Conservation (phyloP, 164 flowering plant species). For the Magnolia kwangsiensis region DNA sequence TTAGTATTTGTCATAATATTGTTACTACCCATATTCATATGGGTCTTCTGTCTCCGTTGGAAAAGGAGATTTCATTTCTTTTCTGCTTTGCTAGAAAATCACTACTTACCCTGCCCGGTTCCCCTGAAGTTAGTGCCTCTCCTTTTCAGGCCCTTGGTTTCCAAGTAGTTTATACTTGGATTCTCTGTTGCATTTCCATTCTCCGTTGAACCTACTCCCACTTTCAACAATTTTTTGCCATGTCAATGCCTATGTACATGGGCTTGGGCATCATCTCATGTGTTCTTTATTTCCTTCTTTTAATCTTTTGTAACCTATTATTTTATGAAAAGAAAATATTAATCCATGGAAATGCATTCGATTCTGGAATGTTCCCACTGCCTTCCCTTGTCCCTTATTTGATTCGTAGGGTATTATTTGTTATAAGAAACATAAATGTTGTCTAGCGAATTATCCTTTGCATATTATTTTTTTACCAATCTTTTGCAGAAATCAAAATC, state of each 20-base stretch:
- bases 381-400: too few relatives aligned
- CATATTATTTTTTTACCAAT: slow-evolving; percentile 8
- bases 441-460: neutral
- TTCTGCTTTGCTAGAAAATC: too few relatives aligned
- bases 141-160: too few relatives aligned
- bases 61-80: too few relatives aligned
- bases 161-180: too few relatives aligned
- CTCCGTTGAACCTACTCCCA: neutral
- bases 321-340: neutral
- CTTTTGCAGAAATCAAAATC: slow-evolving; percentile 47
- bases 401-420: too few relatives aligned
- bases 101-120: too few relatives aligned
- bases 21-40: too few relatives aligned
- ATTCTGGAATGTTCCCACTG: neutral
- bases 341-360: neutral
- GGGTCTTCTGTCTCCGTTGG: too few relatives aligned
- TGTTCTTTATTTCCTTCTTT: neutral
- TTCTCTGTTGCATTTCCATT: neutral
- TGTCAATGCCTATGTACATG: neutral
- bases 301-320: neutral
- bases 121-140: too few relatives aligned
- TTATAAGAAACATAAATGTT: too few relatives aligned
- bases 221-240: neutral
- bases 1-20: too few relatives aligned
- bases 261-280: neutral